Evolutionary conservation across 2,329 filamentous ascomycete genomes (phyloP), one percentile per base, ranked within the genome.

Genomic region (Sporothrix globosa): DNA sequence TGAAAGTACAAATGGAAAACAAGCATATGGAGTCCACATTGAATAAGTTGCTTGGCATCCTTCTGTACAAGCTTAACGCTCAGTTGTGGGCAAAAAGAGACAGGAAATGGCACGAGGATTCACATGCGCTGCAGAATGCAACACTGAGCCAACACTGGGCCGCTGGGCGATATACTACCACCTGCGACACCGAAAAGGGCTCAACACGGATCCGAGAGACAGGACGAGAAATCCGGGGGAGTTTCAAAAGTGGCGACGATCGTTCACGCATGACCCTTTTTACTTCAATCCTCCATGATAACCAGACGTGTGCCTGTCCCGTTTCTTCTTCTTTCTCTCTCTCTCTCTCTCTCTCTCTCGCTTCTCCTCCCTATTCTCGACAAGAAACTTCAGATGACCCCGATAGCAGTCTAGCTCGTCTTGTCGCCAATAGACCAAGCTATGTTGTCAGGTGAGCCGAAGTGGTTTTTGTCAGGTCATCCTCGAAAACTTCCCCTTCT

Each of bases 121-220:
- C 53, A 21, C 41, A 46, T 24, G 21, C 21, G 21, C 3, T 27
- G 21, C 11, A 50, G 10, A 34, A 44, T 66, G 44, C 44, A 52
- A 34, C 17, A 19, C 24, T 50, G 9, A 17, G 52, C 52, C 39
- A 30, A 17, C 13, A n/a, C 10, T 13, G 5, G 41, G 34, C 50
- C 50, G 24, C 50, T 9, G 21, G n/a, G 7, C 34, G 34, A 34
- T 7, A 7, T 9, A 34, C 19, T 3, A 4, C 7, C n/a, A 24
- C 9, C 48, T 52, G 46, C 27, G 50, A 39, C 63, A 30, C 27
- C 53, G 30, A 30, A 34, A 34, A 44, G 24, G 53, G 77, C 76
- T 78, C 79, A 82, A 80, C 80, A 76, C 77, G 77, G 76, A 73
- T 73, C 44, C 61, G 61, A 65, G 61, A 48, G 24, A 50, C 44